Evolutionary conservation across 75 land plant species (phyloP), one percentile per base, ranked within the genome.

Genomic region (Pinus tabuliformis): DNA sequence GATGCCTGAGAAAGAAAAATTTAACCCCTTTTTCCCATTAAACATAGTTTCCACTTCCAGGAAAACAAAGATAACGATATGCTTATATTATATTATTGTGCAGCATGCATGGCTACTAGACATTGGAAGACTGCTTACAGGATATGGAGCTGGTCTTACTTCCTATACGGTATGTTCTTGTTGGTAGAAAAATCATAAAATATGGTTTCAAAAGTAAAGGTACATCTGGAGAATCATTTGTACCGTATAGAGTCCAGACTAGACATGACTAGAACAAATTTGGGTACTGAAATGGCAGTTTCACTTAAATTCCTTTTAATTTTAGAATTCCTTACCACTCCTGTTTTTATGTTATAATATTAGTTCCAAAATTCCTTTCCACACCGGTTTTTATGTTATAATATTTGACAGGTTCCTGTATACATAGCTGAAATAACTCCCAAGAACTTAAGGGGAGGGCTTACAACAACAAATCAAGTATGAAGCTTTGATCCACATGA

Each of bases 381-480:
- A 9, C 54, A 9, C 54, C 12, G 11, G 54, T 49, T 49, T 49
- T 49, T 9, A 49, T 49, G 54, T 49, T 56, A 22, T 56, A 73
- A 22, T 9, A 4, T 14, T 58, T 8, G 6, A 70, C 83, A 94
- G 97, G 94, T 94, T 7, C 97, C 97, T 57, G 82, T 94, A 12
- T 94, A 91, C 82, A 89, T 93, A 65, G 89, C 91, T 58, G 96
- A 93, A 82, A 87, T 93, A 73, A 81, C 91, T 75, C 96, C 96
- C 28, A 91, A 85, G 80, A 77, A 93, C 75, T 60, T 89, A 58
- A 78, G 94, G 78, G 94, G 96, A 65, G 85, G 64, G 39, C 86
- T 93, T 74, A 86, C 90, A 36, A 73, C 94, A 70, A 78, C 78
- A 36, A 83, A 89, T 82, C 93, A 90, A 89, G 95, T 90, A 36